Evolutionary conservation across 805 yeast species (phyloP).

Genomic region (Suhomyces sp.): DNA sequence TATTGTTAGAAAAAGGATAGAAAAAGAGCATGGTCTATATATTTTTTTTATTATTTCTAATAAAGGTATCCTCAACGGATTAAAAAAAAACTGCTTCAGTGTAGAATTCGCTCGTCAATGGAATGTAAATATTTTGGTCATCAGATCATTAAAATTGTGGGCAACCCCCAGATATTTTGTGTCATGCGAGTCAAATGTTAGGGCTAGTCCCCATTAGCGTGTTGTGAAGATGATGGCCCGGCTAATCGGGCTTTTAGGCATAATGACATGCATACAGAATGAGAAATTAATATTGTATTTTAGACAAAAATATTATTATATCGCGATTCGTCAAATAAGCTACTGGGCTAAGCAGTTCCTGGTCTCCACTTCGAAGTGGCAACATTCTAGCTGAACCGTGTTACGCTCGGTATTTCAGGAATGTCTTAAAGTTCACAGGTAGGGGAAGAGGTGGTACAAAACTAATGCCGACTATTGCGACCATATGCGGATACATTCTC

Average conservation of each 20-base stretch:
- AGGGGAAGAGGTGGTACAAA: not conserved
- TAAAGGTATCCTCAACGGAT: conserved; percentile 43
- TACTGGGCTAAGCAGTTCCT: not conserved
- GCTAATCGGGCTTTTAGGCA: not conserved
- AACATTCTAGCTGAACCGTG: not conserved
- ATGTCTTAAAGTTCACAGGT: not conserved
- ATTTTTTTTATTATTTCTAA: conserved; percentile 11
- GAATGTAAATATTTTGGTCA: not conserved
- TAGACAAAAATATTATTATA: not conserved
- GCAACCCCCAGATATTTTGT: not conserved
- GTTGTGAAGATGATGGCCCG: not conserved
- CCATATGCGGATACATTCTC: not conserved
- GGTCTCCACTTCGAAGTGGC: not conserved
- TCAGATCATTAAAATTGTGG: not conserved
- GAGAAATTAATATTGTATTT: not conserved
- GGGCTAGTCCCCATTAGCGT: not conserved
- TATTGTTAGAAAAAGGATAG: conserved; percentile 2
- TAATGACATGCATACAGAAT: not conserved
- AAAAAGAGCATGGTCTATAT: conserved; percentile 15
- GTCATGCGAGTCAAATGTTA: not conserved
- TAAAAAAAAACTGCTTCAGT: conserved; percentile 8
- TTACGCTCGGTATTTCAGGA: not conserved
- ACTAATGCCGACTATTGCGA: not conserved
- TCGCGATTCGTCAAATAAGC: not conserved
- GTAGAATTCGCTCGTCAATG: not conserved